These are phyloP conservation scores for Candida glaebosa DNA, from an alignment of 805 yeast species.

Conservation along the genomic window DNA sequence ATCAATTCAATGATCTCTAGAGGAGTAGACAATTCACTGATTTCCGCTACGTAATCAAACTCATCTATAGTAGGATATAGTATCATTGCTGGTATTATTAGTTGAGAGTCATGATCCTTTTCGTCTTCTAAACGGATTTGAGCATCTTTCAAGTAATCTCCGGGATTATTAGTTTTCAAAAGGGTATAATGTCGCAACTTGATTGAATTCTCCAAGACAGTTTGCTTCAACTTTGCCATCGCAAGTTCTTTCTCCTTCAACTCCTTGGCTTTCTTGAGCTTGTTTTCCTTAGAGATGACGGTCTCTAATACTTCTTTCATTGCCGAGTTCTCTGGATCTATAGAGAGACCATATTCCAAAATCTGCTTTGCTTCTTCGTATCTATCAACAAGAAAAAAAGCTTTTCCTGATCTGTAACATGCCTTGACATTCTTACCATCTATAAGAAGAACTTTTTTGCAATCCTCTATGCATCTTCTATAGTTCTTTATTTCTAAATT, in stretches of 20 bases:
- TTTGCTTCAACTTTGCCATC: slow-evolving; percentile 38
- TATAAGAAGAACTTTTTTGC: slow-evolving; percentile 61
- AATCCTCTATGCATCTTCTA: slow-evolving; percentile 82
- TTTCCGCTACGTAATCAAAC: slow-evolving; percentile 74
- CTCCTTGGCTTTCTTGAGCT: slow-evolving; percentile 23
- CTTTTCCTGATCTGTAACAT: slow-evolving; percentile 77
- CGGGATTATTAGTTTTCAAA: slow-evolving; percentile 49
- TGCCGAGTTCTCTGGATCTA: slow-evolving; percentile 60
- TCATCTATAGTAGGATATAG: slow-evolving; percentile 82
- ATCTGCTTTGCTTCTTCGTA: slow-evolving; percentile 71
- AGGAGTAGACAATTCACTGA: slow-evolving; percentile 70
- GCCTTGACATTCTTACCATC: slow-evolving; percentile 81
- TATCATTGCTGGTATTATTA: slow-evolving; percentile 76
- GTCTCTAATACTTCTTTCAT: slow-evolving; percentile 44
- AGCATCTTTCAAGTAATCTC: slow-evolving; percentile 52
- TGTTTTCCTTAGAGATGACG: slow-evolving; percentile 36
- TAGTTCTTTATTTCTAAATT: slow-evolving; percentile 82
- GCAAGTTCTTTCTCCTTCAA: slow-evolving; percentile 35
- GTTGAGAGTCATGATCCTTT: slow-evolving; percentile 67
- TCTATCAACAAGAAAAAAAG: slow-evolving; percentile 65
- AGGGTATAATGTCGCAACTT: slow-evolving; percentile 53
- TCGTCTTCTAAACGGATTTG: slow-evolving; percentile 59
- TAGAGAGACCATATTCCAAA: slow-evolving; percentile 56
- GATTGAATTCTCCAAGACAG: slow-evolving; percentile 56
- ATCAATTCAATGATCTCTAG: slow-evolving; percentile 58